phyloP scores from a whole-genome alignment of 2,329 filamentous ascomycete genomes.

The Nemania bipapillata region DNA sequence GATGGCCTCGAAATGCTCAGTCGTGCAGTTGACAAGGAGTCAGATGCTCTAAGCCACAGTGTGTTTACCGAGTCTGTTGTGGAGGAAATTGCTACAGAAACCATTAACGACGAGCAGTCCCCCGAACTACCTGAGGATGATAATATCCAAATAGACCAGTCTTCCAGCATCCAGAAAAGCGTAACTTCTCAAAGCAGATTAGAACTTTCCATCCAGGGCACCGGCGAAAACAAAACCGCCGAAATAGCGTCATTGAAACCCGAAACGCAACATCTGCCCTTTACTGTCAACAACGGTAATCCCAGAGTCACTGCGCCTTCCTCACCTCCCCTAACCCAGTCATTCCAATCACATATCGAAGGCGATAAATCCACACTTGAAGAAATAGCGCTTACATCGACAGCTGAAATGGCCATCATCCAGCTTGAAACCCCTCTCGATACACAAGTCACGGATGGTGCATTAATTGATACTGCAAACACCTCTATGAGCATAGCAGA shows the following conservation, averaged over 20 bases:
- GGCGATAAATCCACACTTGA: conserved; percentile 14
- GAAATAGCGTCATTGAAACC: conserved; percentile 27
- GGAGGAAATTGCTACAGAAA: conserved; percentile 26
- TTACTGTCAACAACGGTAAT: conserved; percentile 43
- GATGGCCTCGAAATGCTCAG: conserved; percentile 49
- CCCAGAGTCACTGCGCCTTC: conserved; percentile 46
- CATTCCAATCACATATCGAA: conserved; percentile 36
- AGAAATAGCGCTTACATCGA: conserved; percentile 22
- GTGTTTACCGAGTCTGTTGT: conserved; percentile 4
- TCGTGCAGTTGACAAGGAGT: conserved; percentile 42
- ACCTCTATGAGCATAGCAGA: conserved; percentile 33
- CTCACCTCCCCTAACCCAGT: conserved; percentile 45
- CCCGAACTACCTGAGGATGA: conserved; percentile 1
- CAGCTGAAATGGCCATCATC: conserved; percentile 19
- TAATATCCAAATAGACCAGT: conserved; percentile 4
- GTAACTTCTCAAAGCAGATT: background rate
- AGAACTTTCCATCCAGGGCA: background rate
- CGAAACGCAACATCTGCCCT: conserved; percentile 41
- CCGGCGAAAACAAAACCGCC: conserved; percentile 31
- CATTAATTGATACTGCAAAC: conserved; percentile 6
- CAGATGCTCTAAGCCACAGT: conserved; percentile 22
- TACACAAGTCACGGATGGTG: conserved; percentile 39
- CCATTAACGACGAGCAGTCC: conserved; percentile 8
- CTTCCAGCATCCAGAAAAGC: conserved; percentile 3
- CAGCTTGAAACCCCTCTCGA: conserved; percentile 46